These are phyloP conservation scores for Blumeria hordei DNA, from an alignment of 2,329 filamentous ascomycete species.

Conservation along the genomic window DNA sequence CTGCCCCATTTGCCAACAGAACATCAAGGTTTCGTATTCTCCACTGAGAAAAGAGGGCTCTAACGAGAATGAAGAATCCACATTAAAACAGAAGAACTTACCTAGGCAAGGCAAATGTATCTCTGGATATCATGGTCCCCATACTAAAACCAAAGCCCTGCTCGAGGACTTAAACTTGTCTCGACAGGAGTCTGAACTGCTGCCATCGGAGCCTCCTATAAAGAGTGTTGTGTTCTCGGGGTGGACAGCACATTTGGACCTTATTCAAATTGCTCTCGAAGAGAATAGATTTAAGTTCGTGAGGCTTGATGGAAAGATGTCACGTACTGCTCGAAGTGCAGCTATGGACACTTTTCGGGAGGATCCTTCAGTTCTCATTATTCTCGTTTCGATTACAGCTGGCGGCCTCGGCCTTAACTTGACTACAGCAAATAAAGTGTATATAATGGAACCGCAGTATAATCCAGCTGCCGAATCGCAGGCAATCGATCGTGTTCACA, in stretches of 20 bases:
- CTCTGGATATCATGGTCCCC: conserved; percentile 56
- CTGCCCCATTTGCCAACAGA: conserved; percentile 45
- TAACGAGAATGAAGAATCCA: conserved; percentile 12
- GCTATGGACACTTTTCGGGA: conserved; percentile 61
- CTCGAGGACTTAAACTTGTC: conserved; percentile 47
- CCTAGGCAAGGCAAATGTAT: conserved; percentile 32
- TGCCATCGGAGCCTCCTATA: conserved; percentile 38
- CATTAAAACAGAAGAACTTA: conserved; percentile 9
- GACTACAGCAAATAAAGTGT: conserved; percentile 65
- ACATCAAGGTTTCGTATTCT: conserved; percentile 39
- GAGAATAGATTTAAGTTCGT: conserved; percentile 41
- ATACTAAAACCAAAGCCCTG: conserved; percentile 75
- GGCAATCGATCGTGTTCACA: conserved; percentile 79
- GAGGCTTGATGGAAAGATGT: conserved; percentile 83
- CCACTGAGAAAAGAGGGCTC: conserved; percentile 29
- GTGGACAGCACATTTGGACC: conserved; percentile 88
- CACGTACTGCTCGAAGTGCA: conserved; percentile 42
- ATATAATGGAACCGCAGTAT: conserved; percentile 96
- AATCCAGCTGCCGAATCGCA: conserved; percentile 90
- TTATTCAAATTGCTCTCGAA: conserved; percentile 64
- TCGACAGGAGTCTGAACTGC: conserved; percentile 33
- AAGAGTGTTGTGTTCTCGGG: conserved; percentile 89
- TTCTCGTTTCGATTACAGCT: conserved; percentile 78
- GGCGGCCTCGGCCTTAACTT: conserved; percentile 82
- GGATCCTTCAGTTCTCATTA: conserved; percentile 46